A percentile compares a stretch with the other conserved stretches of the same genome.
These are phyloP conservation scores for Jaenimonas drosophilae DNA, from an alignment of 208 protist species.

Conservation along the genomic window DNA sequence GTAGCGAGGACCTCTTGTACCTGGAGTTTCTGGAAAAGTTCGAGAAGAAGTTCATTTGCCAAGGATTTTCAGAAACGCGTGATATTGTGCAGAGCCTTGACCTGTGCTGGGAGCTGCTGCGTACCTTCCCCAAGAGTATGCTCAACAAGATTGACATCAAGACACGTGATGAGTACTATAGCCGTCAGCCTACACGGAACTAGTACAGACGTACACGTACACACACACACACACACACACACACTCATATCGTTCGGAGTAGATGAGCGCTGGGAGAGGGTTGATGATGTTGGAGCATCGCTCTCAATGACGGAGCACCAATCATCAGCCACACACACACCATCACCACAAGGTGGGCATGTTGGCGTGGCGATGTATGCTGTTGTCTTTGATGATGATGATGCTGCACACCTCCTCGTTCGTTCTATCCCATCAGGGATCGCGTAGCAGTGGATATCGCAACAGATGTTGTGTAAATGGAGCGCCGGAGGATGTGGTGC, in stretches of 20 bases:
- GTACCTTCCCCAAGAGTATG: slow-evolving; percentile 97
- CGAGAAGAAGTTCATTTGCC: slow-evolving; percentile 98
- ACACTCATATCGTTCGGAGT: slow-evolving; percentile 2
- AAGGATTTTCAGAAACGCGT: slow-evolving; percentile 96
- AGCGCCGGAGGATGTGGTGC: too few relatives aligned
- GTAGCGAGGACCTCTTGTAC: slow-evolving; percentile 97
- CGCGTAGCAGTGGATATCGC: too few relatives aligned
- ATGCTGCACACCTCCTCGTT: too few relatives aligned
- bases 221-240: background rate
- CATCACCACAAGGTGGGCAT: too few relatives aligned
- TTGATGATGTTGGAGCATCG: too few relatives aligned
- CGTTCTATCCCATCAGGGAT: too few relatives aligned
- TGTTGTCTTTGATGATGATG: too few relatives aligned
- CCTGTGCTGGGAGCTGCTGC: slow-evolving; percentile 97
- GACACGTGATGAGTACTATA: slow-evolving; percentile 93
- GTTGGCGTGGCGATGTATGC: too few relatives aligned
- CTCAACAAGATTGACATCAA: slow-evolving; percentile 97
- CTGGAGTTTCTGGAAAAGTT: slow-evolving; percentile 99
- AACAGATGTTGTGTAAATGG: too few relatives aligned
- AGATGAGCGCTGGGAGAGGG: too few relatives aligned
- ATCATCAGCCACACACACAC: too few relatives aligned
- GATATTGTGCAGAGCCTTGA: slow-evolving; percentile 99
- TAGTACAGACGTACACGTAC: slow-evolving; percentile 5
- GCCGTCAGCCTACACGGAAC: slow-evolving; percentile 47
- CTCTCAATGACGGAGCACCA: too few relatives aligned